Conservation (phyloP, 805 yeast genomes). For the Cyberlindnera nakhonratchasimensis region DNA sequence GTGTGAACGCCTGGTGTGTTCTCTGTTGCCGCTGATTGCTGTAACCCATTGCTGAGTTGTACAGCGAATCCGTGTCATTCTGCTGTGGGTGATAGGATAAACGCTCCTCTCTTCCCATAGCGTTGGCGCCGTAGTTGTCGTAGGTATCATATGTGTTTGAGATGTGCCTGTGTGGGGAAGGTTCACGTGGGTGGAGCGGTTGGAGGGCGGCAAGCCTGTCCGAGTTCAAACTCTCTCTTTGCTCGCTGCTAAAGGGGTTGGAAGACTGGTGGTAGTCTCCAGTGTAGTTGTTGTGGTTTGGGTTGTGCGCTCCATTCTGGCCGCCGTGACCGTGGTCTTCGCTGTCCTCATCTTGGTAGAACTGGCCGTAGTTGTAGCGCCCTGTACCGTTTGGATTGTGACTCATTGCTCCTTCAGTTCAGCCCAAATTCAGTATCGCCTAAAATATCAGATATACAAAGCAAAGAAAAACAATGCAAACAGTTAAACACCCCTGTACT, state of each 20-base stretch:
- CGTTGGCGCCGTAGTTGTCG: conserved; percentile 5
- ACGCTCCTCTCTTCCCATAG: conserved; percentile 2
- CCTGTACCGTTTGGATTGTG: background rate
- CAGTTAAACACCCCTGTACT: background rate
- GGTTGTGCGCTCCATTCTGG: no score
- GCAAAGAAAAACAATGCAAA: background rate
- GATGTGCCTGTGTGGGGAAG: conserved; percentile 10
- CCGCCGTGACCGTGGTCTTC: no score
- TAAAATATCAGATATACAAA: no score
- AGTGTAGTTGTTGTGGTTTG: no score
- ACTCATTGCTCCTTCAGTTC: background rate
- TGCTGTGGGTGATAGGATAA: conserved; percentile 11
- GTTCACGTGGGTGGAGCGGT: conserved; percentile 14
- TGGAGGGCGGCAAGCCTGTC: conserved; percentile 11
- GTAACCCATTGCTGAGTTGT: conserved; percentile 4
- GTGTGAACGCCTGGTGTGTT: background rate
- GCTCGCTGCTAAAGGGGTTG: conserved; percentile 18
- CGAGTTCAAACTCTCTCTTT: conserved; percentile 8
- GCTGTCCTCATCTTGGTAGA: conserved; percentile 8
- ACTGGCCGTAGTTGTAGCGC: conserved; percentile 5
- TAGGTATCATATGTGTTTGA: conserved; percentile 3
- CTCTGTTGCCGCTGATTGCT: background rate
- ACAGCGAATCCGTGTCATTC: conserved; percentile 5
- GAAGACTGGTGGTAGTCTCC: conserved; percentile 14
- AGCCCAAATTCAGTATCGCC: no score